phyloP scores from a whole-genome alignment of 192 early-diverging fungal species.

The Phycomyces blakesleeanus region DNA sequence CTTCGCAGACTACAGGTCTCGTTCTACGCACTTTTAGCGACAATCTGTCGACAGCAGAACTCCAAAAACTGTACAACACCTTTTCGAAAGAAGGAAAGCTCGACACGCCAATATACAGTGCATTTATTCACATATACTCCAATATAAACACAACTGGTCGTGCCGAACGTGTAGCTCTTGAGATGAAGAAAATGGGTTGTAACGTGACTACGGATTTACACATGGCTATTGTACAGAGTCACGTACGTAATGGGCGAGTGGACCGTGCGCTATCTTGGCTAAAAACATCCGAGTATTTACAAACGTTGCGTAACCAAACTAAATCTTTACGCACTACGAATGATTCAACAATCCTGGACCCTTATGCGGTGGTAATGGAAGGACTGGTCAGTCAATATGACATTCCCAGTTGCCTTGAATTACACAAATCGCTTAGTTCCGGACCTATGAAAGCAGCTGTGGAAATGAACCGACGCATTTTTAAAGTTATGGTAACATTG shows the following conservation, averaged over 20 bases:
- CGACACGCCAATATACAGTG: conserved; percentile 2
- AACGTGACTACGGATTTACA: not conserved
- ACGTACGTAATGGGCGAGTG: conserved; percentile 1
- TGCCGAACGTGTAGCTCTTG: not conserved
- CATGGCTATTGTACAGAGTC: not conserved
- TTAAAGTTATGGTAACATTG: conserved; percentile 8
- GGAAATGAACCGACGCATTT: conserved; percentile 5
- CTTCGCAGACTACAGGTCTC: conserved; percentile 1
- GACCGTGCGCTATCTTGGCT: not conserved
- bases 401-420: not conserved
- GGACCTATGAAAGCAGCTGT: not conserved
- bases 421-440: not conserved
- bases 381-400: not conserved
- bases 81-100: not conserved
- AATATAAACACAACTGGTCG: not conserved
- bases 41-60: not conserved
- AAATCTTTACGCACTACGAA: not conserved
- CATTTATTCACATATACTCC: conserved; percentile 1
- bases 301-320: no score
- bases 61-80: not conserved
- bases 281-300: not conserved
- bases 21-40: conserved; percentile 2
- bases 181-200: not conserved
- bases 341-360: not conserved
- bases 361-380: conserved; percentile 8